Base-by-base conservation (phyloP, 2,329 filamentous ascomycete genomes). In the Trichoderma atroviride region DNA sequence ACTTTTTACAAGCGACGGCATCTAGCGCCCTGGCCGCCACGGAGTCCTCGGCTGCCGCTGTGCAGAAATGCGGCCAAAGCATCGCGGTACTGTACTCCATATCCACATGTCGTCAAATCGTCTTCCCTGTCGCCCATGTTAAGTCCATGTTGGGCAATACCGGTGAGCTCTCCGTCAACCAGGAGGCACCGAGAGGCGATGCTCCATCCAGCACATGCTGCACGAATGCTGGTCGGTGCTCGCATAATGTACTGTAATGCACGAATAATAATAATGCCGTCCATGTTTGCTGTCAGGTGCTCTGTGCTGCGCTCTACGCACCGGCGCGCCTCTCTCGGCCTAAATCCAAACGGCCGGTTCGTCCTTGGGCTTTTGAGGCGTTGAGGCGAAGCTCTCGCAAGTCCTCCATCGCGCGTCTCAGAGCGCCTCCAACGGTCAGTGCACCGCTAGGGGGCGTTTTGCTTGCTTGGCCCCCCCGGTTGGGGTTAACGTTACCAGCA, bases 321-420 rank as follows among this genome's bases (percentile, higher is more conserved):
- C 47, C 33, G 47, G 47, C 31, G 61, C 61, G 61, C 61, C 31
- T 55, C 33, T 24, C 47, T 64, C 62, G 62, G 62, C 24, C 31
- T 43, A 40, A 16, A 22, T 27, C 40, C 43, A 62, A 62, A 14
- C 62, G 24, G 35, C 62, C 62, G 62, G 62, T n/a, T 24, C 22
- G n/a, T 50, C 19, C 58, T 33, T 58, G 63, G 40, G 63, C 33
- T 58, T 27, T 19, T 63, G 27, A 33, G 35, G 63, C 63, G 40
- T 66, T 56, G 55, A 58, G 63, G 63, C 63, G 52, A 65, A 58
- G 53, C 63, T 19, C 63, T 47, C 53, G 58, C 63, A 66, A 55
- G 53, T 58, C 29, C 27, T 35, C 16, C 53, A 66, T 50, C 14
- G 27, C 27, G 22, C 62, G n/a, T 47, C 40, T 43, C 63, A 66